Evolutionary conservation across 108 stramenopile genomes (phyloP).

Genomic region (Skeletonema marinoi): DNA sequence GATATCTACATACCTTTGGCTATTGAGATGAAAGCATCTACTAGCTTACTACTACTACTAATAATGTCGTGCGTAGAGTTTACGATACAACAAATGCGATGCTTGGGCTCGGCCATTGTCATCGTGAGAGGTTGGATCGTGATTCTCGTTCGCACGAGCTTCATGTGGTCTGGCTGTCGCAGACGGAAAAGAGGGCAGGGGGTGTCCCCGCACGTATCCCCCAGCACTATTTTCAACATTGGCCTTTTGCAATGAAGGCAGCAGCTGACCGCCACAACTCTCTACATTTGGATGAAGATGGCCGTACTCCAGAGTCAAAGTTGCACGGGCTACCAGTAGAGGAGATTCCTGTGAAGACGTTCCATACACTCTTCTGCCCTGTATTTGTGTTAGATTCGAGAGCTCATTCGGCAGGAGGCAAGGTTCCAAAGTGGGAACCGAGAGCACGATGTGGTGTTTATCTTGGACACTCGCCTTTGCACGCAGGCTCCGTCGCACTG

Average conservation of each 20-base stretch:
- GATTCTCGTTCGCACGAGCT: no score
- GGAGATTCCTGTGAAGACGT: slow-evolving; percentile 5
- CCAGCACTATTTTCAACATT: no score
- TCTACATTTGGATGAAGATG: background rate
- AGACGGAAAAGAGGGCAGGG: no score
- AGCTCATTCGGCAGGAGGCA: slow-evolving; percentile 10
- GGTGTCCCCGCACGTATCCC: no score
- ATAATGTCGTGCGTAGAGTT: no score
- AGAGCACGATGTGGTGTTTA: slow-evolving; percentile 23
- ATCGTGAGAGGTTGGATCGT: no score
- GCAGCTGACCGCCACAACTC: slow-evolving; percentile 5
- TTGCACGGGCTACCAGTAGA: slow-evolving; percentile 21
- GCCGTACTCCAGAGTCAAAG: background rate
- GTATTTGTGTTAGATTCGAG: slow-evolving; percentile 14
- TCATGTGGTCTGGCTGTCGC: no score
- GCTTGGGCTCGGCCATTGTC: no score
- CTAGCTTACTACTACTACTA: no score
- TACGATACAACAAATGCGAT: no score
- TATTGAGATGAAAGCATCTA: no score
- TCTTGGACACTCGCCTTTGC: slow-evolving; percentile 31
- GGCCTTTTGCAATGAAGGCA: slow-evolving; percentile 55
- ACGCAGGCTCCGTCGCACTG: slow-evolving; percentile 25
- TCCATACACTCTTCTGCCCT: slow-evolving; percentile 14
- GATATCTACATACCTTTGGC: slow-evolving; percentile 48
- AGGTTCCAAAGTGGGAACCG: slow-evolving; percentile 40